phyloP scores from a whole-genome alignment of 768 basidiomycete genomes.

The Jaapia argillacea region DNA sequence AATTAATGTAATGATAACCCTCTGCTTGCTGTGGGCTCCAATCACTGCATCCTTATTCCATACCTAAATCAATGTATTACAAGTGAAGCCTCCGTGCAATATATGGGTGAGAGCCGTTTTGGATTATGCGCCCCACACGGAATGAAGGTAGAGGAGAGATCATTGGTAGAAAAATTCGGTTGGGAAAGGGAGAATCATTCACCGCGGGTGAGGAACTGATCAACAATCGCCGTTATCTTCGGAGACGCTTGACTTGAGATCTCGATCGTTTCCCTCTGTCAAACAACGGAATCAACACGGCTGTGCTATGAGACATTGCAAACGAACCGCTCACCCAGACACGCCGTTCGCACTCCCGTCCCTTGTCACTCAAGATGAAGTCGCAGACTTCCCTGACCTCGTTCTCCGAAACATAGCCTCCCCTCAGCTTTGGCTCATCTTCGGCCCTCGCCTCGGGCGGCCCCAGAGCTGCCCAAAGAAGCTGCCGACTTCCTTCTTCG shows the following conservation, averaged over 20 bases:
- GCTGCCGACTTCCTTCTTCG: constrained; percentile 25
- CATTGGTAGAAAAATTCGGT: too few relatives aligned
- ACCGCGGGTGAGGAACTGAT: not conserved
- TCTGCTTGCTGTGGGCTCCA: too few relatives aligned
- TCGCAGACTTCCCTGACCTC: constrained; percentile 21
- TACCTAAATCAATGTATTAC: too few relatives aligned
- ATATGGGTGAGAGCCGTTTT: too few relatives aligned
- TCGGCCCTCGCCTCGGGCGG: constrained; percentile 9
- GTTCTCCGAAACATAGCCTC: constrained; percentile 20
- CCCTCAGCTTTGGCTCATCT: constrained; percentile 14
- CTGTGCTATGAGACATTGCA: not conserved
- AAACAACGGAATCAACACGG: not conserved
- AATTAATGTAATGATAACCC: too few relatives aligned
- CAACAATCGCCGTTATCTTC: not conserved
- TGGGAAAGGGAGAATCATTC: too few relatives aligned
- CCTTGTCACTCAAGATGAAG: constrained; percentile 19
- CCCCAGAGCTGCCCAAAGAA: constrained; percentile 23
- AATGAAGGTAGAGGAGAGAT: too few relatives aligned
- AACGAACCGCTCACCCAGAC: constrained; percentile 22
- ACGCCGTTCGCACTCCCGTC: constrained; percentile 18
- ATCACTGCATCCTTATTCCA: too few relatives aligned
- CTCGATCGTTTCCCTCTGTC: not conserved
- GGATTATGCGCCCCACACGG: too few relatives aligned
- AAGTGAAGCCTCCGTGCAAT: too few relatives aligned
- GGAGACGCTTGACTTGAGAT: not conserved